Conservation (phyloP, 192 early-diverging fungal genomes). For the Backusella luteola region DNA sequence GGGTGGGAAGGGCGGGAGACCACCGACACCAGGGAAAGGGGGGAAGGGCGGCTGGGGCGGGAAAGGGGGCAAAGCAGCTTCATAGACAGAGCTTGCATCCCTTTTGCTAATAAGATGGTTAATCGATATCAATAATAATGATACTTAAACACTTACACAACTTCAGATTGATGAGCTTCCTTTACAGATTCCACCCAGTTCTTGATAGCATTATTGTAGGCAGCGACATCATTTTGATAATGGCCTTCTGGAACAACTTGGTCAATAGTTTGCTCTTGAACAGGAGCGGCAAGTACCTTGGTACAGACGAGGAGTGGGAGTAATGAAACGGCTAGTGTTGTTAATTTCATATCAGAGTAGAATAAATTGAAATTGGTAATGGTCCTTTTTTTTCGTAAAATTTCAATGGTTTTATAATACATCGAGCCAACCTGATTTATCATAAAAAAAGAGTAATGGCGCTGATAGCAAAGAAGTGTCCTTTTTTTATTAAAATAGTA, state of each 20-base stretch:
- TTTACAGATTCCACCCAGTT: background rate
- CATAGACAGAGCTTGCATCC: background rate
- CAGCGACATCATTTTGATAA: background rate
- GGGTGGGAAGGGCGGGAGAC: background rate
- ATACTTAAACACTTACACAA: background rate
- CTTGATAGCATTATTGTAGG: background rate
- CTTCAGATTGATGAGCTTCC: background rate
- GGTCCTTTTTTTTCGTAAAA: background rate
- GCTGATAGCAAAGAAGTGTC: background rate
- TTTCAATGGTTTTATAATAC: background rate
- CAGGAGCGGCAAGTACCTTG: background rate
- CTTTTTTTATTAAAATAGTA: background rate
- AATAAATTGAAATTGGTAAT: background rate
- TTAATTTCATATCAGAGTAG: background rate
- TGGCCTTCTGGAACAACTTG: background rate
- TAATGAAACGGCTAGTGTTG: background rate
- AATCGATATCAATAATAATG: background rate
- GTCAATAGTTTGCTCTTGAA: background rate
- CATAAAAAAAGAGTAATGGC: background rate
- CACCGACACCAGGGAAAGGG: background rate
- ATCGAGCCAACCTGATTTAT: background rate
- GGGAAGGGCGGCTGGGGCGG: background rate
- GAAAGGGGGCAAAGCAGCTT: background rate
- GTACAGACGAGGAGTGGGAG: background rate
- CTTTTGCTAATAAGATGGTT: background rate